A percentile compares a stretch with the other conserved stretches of the same genome.
Evolutionary conservation across 2,329 filamentous ascomycete genomes (phyloP).

Genomic region (Clonostachys rosea): DNA sequence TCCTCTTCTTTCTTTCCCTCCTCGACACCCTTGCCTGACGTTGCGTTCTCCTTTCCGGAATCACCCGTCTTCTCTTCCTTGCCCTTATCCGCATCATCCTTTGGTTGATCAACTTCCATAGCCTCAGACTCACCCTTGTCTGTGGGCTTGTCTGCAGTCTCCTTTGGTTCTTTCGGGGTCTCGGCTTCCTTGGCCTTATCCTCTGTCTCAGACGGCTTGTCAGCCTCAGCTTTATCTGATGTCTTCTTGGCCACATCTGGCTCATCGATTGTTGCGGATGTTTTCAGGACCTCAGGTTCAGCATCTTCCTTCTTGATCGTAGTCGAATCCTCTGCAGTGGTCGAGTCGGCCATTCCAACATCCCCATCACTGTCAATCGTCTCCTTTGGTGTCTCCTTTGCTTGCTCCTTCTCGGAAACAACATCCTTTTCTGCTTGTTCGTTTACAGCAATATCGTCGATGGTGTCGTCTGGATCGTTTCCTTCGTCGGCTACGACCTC

Average conservation of each 20-base stretch:
- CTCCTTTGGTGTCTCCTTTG: conserved; percentile 10
- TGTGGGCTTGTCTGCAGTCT: too few relatives aligned
- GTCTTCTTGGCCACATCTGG: conserved; percentile 8
- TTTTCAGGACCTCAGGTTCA: conserved; percentile 22
- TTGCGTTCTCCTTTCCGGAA: too few relatives aligned
- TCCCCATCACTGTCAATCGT: conserved; percentile 43
- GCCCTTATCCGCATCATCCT: conserved; percentile 2
- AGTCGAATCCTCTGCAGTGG: conserved; percentile 18
- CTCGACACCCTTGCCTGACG: too few relatives aligned
- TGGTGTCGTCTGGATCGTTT: conserved; percentile 32
- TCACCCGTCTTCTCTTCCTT: conserved; percentile 2
- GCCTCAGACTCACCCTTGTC: conserved; percentile 1
- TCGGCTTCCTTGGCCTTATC: conserved; percentile 2
- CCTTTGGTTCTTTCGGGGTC: neutral
- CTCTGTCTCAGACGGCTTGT: conserved; percentile 7
- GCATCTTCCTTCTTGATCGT: conserved; percentile 33
- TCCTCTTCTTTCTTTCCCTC: too few relatives aligned
- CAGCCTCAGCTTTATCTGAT: neutral
- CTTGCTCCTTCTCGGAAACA: neutral
- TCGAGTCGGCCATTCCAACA: conserved; percentile 42
- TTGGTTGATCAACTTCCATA: conserved; percentile 6
- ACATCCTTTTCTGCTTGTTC: conserved; percentile 17
- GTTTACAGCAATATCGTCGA: conserved; percentile 32
- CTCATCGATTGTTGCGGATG: conserved; percentile 22
- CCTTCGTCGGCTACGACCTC: conserved; percentile 18